Evolutionary conservation across 1,284 basidiomycete genomes (phyloP).

Genomic region (Earliella scabrosa): DNA sequence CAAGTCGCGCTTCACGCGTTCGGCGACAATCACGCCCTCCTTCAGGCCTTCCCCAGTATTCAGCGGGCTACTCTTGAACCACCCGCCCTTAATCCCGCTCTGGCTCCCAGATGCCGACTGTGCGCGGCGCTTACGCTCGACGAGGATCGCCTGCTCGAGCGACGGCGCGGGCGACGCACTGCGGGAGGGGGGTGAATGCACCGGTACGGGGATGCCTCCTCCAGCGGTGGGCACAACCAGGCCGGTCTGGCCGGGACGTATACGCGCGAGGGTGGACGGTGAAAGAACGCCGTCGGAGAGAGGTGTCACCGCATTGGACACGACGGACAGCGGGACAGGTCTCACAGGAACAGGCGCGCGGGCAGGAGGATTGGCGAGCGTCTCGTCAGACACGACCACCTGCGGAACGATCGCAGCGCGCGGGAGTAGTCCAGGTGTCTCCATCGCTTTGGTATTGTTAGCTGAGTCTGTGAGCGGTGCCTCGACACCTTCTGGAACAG

Average conservation of each 20-base stretch:
- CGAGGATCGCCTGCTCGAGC: slow-evolving; percentile 60
- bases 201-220: slow-evolving; percentile 20
- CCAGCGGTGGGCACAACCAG: slow-evolving; percentile 16
- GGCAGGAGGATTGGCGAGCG: background rate
- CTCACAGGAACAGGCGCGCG: background rate
- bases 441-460: background rate
- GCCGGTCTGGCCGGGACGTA: slow-evolving; percentile 7
- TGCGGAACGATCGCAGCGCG: slow-evolving; percentile 1
- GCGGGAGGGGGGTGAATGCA: slow-evolving; percentile 36
- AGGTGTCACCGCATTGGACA: slow-evolving; percentile 6
- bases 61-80: slow-evolving; percentile 74
- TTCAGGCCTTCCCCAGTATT: slow-evolving; percentile 44
- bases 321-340: background rate
- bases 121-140: slow-evolving; percentile 58
- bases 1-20: slow-evolving; percentile 41
- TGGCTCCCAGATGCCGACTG: slow-evolving; percentile 31
- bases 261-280: slow-evolving; percentile 11
- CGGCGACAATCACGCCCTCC: slow-evolving; percentile 45
- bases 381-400: slow-evolving; percentile 2
- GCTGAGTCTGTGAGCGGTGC: background rate
- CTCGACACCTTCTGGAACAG: slow-evolving; percentile 22
- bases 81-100: slow-evolving; percentile 47
- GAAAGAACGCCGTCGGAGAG: slow-evolving; percentile 9
- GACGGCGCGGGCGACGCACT: slow-evolving; percentile 53
- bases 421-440: background rate